A percentile compares a stretch with the other conserved stretches of the same genome.
Conservation (phyloP, 176 grass and related monocot genomes). For the Lolium rigidum region DNA sequence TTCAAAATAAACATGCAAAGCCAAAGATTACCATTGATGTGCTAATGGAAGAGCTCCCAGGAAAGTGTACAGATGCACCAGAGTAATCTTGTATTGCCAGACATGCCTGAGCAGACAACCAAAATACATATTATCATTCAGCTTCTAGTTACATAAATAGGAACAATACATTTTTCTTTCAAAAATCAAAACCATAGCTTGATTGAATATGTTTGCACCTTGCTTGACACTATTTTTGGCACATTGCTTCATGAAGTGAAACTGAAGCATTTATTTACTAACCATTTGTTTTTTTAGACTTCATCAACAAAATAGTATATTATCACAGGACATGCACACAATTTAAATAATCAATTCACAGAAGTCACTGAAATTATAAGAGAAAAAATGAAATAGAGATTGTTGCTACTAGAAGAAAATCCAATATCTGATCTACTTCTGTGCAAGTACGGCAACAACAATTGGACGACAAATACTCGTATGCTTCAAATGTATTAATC, state of each 20-base stretch:
- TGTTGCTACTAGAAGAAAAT: constrained; percentile 13
- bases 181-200: constrained; percentile 18
- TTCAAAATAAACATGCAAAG: constrained; percentile 13
- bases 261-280: not conserved
- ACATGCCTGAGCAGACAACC: constrained; percentile 60
- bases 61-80: constrained; percentile 89
- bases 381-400: not conserved
- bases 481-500: not conserved
- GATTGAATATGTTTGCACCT: constrained; percentile 15
- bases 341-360: constrained; percentile 15
- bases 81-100: constrained; percentile 86
- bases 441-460: not conserved
- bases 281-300: not conserved
- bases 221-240: not conserved
- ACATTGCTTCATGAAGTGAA: not conserved
- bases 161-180: constrained; percentile 7
- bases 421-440: constrained; percentile 1
- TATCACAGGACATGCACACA: constrained; percentile 21
- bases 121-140: constrained; percentile 45
- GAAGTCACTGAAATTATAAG: constrained; percentile 8
- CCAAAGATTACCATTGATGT: constrained; percentile 72
- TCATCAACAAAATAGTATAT: constrained; percentile 12
- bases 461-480: not conserved
- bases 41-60: constrained; percentile 79
- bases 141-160: constrained; percentile 13